A percentile compares a stretch with the other conserved stretches of the same genome.
Conservation (phyloP, 345 rosid genomes). For the Rhodamnia argentea region DNA sequence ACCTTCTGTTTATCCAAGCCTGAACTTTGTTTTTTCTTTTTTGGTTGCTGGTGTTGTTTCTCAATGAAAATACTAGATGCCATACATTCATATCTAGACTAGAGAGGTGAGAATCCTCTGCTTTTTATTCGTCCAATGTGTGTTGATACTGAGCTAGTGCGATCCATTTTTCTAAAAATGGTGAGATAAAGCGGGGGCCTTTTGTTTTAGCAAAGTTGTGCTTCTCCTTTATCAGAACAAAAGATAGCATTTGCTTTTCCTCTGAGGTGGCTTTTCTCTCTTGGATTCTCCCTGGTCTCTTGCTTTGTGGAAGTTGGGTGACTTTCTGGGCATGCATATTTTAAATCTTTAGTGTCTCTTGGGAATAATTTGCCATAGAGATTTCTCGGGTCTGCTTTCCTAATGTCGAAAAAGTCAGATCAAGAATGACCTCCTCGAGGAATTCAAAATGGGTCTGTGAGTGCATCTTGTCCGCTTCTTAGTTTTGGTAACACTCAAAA, state of each 20-base stretch:
- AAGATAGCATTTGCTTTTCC: slow-evolving; percentile 18
- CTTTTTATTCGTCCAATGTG: neutral
- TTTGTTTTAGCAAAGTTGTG: neutral
- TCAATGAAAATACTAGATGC: neutral
- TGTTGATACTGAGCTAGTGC: neutral
- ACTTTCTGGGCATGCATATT: slow-evolving; percentile 2
- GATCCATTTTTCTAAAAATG: neutral
- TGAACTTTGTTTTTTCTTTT: neutral
- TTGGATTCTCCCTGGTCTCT: slow-evolving; percentile 20
- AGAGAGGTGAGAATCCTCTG: neutral
- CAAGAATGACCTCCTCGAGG: neutral
- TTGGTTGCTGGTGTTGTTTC: neutral
- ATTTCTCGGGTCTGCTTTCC: neutral
- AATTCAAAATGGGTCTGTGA: neutral
- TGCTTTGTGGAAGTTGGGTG: slow-evolving; percentile 2
- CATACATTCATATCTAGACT: neutral
- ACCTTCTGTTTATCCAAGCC: neutral
- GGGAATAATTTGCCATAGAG: neutral
- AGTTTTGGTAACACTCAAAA: neutral
- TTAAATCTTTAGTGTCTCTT: neutral
- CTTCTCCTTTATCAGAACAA: slow-evolving; percentile 9
- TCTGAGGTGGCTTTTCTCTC: slow-evolving; percentile 7
- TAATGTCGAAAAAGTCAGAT: neutral
- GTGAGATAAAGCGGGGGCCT: neutral
- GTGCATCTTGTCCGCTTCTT: neutral